A percentile compares a stretch with the other conserved stretches of the same genome.
These are phyloP conservation scores for Ilyonectria sp. DNA, from an alignment of 2,329 filamentous ascomycete species.

Conservation along the genomic window DNA sequence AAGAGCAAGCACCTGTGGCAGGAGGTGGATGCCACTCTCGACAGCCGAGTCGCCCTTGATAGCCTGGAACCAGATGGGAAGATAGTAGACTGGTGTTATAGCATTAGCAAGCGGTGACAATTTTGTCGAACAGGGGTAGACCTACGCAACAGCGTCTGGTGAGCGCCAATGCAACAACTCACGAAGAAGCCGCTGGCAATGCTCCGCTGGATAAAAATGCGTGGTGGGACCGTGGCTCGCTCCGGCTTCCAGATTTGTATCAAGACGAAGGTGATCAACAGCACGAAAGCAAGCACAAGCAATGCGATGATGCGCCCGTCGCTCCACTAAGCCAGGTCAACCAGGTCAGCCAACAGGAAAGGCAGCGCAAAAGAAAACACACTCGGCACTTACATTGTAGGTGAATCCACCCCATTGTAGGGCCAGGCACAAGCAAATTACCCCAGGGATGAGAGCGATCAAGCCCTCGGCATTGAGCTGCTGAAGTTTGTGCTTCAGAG, in stretches of 20 bases:
- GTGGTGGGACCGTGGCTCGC: conserved; percentile 58
- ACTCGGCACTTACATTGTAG: conserved; percentile 43
- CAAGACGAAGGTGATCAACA: conserved; percentile 59
- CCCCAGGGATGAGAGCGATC: conserved; percentile 64
- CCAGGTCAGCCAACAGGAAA: background rate
- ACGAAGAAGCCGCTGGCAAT: conserved; percentile 55
- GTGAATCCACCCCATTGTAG: conserved; percentile 63
- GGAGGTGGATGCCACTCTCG: conserved; percentile 48
- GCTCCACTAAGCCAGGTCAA: conserved; percentile 53
- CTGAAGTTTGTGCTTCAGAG: conserved; percentile 58
- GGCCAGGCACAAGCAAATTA: conserved; percentile 62
- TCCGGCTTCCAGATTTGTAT: conserved; percentile 54
- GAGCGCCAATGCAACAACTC: conserved; percentile 45
- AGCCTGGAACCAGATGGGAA: conserved; percentile 68
- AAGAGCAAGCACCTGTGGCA: conserved; percentile 50
- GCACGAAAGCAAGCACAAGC: conserved; percentile 56
- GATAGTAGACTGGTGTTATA: conserved; percentile 53
- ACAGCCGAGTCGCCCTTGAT: conserved; percentile 54
- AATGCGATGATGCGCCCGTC: conserved; percentile 61
- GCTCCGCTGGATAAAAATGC: conserved; percentile 59
- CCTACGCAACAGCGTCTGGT: conserved; percentile 43
- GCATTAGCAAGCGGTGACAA: background rate
- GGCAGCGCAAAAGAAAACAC: background rate
- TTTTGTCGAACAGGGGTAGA: background rate
- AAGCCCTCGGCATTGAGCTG: conserved; percentile 69